Percentiles rank a stretch among this genome's conserved stretches.
Evolutionary conservation across 768 basidiomycete species (phyloP).

Genomic region (Leccinum boreale): DNA sequence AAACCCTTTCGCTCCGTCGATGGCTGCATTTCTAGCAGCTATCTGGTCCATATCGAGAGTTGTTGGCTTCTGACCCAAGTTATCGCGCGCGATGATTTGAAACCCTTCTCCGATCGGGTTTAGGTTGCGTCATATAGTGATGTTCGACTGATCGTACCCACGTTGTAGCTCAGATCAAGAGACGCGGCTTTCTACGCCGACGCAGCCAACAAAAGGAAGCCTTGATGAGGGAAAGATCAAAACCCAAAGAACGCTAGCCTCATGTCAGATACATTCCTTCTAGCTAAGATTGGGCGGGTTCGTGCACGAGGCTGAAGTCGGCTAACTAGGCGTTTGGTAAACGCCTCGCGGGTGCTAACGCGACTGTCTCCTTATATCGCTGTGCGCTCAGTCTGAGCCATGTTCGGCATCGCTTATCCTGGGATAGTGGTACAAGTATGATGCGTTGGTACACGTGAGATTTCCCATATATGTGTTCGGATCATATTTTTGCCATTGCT

Average conservation of each 20-base stretch:
- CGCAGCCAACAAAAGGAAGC: constrained; percentile 17
- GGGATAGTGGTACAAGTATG: neutral
- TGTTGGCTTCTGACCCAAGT: neutral
- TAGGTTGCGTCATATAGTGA: neutral
- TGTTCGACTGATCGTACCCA: neutral
- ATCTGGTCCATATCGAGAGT: neutral
- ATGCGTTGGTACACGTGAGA: neutral
- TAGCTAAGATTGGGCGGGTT: neutral
- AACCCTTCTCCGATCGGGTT: neutral
- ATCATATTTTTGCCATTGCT: neutral
- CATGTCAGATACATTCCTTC: constrained; percentile 11
- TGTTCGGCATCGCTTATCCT: constrained; percentile 10
- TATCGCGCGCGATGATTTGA: neutral
- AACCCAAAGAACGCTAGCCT: neutral
- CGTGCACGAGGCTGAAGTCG: neutral
- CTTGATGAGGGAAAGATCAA: constrained; percentile 9
- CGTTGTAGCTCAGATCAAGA: neutral
- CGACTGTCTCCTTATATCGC: neutral
- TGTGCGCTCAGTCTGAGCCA: neutral
- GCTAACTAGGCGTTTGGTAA: neutral
- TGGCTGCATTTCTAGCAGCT: neutral
- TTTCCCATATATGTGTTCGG: constrained; percentile 6
- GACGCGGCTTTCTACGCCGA: neutral
- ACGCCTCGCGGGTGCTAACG: constrained; percentile 10
- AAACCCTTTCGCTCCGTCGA: neutral